Evolutionary conservation across 495 filamentous ascomycete genomes (phyloP).

Genomic region (Glarea lozoyensis): DNA sequence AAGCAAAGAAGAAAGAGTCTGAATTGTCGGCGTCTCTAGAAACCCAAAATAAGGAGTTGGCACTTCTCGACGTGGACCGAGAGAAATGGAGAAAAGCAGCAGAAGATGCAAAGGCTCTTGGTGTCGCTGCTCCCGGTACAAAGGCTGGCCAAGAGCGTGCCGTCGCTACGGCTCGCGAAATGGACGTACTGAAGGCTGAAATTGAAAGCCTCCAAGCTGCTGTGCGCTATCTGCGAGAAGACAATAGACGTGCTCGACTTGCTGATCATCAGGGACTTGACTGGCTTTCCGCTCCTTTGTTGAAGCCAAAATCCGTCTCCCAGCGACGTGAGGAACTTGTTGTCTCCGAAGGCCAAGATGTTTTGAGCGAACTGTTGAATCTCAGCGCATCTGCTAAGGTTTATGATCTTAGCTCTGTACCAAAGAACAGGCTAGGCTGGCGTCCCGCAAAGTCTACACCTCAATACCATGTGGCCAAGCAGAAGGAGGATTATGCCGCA

Average conservation of each 20-base stretch:
- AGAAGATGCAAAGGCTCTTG: conserved; percentile 52
- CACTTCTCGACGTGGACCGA: conserved; percentile 41
- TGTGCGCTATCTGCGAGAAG: conserved; percentile 69
- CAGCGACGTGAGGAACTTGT: conserved; percentile 52
- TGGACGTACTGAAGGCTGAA: conserved; percentile 60
- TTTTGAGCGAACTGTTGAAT: conserved; percentile 61
- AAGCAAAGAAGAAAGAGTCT: conserved; percentile 46
- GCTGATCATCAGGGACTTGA: conserved; percentile 51
- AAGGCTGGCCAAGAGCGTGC: conserved; percentile 45
- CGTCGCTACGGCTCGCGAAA: conserved; percentile 64
- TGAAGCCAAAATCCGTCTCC: conserved; percentile 34
- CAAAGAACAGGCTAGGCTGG: conserved; percentile 49
- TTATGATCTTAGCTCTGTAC: conserved; percentile 40
- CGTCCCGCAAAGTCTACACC: conserved; percentile 49
- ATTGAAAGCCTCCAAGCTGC: conserved; percentile 64
- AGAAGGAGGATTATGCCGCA: conserved; percentile 51
- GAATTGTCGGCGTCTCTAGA: conserved; percentile 37
- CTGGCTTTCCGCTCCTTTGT: conserved; percentile 60
- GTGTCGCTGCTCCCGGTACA: conserved; percentile 32
- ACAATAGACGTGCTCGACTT: conserved; percentile 57
- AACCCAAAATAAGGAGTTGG: conserved; percentile 53
- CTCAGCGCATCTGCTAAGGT: conserved; percentile 52
- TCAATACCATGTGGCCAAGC: conserved; percentile 48
- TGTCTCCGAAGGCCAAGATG: conserved; percentile 58
- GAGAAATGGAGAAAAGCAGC: conserved; percentile 69